These are phyloP conservation scores for Paramecium caudatum DNA, from an alignment of 73 alveolate genomes.

Conservation along the genomic window DNA sequence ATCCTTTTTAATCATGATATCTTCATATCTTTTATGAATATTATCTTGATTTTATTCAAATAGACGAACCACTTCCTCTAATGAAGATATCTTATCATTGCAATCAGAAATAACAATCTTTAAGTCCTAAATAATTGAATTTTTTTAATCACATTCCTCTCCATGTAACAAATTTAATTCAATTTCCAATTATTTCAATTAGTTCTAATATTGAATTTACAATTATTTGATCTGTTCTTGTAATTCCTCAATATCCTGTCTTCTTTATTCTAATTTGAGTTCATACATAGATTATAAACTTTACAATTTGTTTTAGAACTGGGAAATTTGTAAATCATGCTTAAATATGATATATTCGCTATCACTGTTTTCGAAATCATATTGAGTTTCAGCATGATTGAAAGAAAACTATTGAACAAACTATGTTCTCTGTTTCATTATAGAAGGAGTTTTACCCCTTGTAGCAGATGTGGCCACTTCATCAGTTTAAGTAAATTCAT, in stretches of 20 bases:
- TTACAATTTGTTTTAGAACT: background rate
- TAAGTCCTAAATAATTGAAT: background rate
- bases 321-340: background rate
- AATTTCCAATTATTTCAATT: background rate
- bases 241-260: background rate
- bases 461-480: background rate
- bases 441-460: slow-evolving; percentile 2
- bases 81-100: background rate
- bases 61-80: background rate
- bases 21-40: slow-evolving; percentile 28
- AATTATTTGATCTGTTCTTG: background rate
- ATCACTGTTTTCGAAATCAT: background rate
- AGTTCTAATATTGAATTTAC: background rate
- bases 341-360: background rate
- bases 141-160: background rate
- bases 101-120: background rate
- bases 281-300: background rate
- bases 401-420: background rate
- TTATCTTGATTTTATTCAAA: slow-evolving; percentile 13
- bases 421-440: background rate
- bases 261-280: background rate
- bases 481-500: too few species aligned
- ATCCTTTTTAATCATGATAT: background rate
- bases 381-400: slow-evolving; percentile 32
- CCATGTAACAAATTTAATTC: background rate